phyloP scores from a whole-genome alignment of 169 alveolate species.

The Eimeria necatrix region DNA sequence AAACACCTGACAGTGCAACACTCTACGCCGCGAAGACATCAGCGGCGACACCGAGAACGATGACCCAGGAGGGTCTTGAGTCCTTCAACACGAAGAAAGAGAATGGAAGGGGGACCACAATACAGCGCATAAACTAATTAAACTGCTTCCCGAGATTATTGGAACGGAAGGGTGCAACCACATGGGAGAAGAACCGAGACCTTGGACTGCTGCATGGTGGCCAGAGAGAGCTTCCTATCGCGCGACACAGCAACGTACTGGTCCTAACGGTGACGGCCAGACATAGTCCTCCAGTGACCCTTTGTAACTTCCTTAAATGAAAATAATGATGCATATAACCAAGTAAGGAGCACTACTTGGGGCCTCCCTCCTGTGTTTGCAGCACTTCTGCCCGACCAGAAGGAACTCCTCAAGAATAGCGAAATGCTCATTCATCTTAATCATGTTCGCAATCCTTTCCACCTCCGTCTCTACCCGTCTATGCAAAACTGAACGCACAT shows the following conservation, averaged over 20 bases:
- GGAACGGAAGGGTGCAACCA: background rate
- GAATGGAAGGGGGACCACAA: background rate
- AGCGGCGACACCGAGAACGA: conserved; percentile 38
- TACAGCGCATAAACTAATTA: background rate
- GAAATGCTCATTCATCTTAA: too few relatives aligned
- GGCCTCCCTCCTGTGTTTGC: too few relatives aligned
- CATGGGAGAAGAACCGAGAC: conserved; percentile 21
- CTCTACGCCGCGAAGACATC: conserved; percentile 42
- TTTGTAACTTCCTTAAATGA: background rate
- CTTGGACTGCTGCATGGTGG: conserved; percentile 22
- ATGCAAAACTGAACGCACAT: too few relatives aligned
- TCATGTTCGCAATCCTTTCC: too few relatives aligned
- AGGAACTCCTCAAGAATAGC: too few relatives aligned
- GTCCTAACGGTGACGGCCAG: conserved; percentile 19
- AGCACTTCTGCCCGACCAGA: too few relatives aligned
- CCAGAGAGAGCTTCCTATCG: conserved; percentile 56
- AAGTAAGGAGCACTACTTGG: too few relatives aligned
- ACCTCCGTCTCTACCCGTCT: too few relatives aligned
- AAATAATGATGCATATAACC: too few relatives aligned
- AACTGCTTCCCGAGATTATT: background rate
- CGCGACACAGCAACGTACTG: conserved; percentile 70
- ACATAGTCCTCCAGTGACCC: background rate
- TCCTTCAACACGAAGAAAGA: background rate
- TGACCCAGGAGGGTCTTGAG: conserved; percentile 58
- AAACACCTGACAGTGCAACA: conserved; percentile 29